Percentiles rank a stretch among this genome's conserved stretches.
These are phyloP conservation scores for Eutypella sp. DNA, from an alignment of 2,329 filamentous ascomycete genomes.

Conservation along the genomic window DNA sequence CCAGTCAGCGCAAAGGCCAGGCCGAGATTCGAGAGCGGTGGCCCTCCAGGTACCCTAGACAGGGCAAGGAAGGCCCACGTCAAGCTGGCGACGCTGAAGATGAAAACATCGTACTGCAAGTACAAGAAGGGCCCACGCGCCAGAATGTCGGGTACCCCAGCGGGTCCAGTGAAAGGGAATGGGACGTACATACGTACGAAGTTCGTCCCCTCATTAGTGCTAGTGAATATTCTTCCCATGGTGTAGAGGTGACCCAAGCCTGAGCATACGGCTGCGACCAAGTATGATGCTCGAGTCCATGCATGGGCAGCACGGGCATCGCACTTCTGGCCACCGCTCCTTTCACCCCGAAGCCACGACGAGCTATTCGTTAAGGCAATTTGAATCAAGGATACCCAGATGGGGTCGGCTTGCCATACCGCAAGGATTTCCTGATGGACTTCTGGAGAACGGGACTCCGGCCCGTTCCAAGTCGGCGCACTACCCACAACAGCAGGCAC, in stretches of 20 bases:
- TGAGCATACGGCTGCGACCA: conserved; percentile 14
- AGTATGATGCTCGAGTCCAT: conserved; percentile 16
- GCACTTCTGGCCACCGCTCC: neutral
- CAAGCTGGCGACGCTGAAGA: conserved; percentile 18
- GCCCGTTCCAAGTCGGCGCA: conserved; percentile 20
- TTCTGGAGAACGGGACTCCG: conserved; percentile 9
- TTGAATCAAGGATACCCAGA: conserved; percentile 17
- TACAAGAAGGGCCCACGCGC: conserved; percentile 19
- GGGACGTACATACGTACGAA: conserved; percentile 18
- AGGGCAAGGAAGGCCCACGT: conserved; percentile 19
- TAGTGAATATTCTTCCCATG: conserved; percentile 7
- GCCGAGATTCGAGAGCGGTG: conserved; percentile 2
- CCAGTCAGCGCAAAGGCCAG: conserved; percentile 7
- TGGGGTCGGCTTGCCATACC: conserved; percentile 18
- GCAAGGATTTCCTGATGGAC: conserved; percentile 19
- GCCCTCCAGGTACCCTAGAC: conserved; percentile 3
- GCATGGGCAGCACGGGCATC: conserved; percentile 5
- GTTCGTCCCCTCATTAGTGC: conserved; percentile 7
- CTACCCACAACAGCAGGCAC: conserved; percentile 14
- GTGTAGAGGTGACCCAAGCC: conserved; percentile 16
- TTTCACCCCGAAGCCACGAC: conserved; percentile 1
- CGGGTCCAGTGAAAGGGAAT: conserved; percentile 9
- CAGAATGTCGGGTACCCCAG: conserved; percentile 11
- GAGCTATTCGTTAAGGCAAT: conserved; percentile 3
- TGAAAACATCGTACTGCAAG: conserved; percentile 23